Evolutionary conservation across 352 stramenopile species (phyloP).

Genomic region (Phytophthora ohioensis): DNA sequence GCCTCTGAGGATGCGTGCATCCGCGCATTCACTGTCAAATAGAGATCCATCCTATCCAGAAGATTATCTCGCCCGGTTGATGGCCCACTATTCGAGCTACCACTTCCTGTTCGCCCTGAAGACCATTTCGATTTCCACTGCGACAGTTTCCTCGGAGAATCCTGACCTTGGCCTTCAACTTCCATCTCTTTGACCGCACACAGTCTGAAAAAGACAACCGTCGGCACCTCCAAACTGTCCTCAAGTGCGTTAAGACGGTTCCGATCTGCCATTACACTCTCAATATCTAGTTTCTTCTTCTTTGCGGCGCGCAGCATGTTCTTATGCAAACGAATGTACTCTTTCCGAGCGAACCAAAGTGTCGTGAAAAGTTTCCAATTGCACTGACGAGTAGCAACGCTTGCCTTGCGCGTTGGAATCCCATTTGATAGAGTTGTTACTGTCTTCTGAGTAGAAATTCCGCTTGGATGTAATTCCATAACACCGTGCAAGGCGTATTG

Average conservation of each 20-base stretch:
- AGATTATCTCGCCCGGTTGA: slow-evolving; percentile 22
- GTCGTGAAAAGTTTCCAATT: slow-evolving; percentile 73
- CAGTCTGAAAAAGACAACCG: slow-evolving; percentile 84
- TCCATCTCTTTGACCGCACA: slow-evolving; percentile 75
- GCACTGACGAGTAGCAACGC: slow-evolving; percentile 26
- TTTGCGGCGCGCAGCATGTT: slow-evolving; percentile 64
- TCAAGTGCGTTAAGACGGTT: slow-evolving; percentile 68
- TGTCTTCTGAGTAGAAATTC: slow-evolving; percentile 14
- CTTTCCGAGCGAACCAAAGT: slow-evolving; percentile 66
- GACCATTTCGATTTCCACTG: slow-evolving; percentile 79
- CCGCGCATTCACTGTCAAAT: slow-evolving; percentile 63
- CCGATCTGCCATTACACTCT: slow-evolving; percentile 57
- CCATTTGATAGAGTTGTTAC: not conserved
- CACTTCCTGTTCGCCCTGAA: slow-evolving; percentile 40
- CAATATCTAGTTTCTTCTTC: slow-evolving; percentile 69
- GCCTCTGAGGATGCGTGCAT: slow-evolving; percentile 64
- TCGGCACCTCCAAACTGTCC: slow-evolving; percentile 76
- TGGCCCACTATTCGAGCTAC: slow-evolving; percentile 5
- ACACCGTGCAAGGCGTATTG: slow-evolving; percentile 79
- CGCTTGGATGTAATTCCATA: slow-evolving; percentile 58
- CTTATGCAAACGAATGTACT: slow-evolving; percentile 85
- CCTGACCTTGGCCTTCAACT: slow-evolving; percentile 67
- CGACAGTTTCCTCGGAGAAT: slow-evolving; percentile 73
- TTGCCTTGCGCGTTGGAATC: slow-evolving; percentile 13
- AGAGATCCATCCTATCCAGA: slow-evolving; percentile 63